Evolutionary conservation across 345 rosid genomes (phyloP).

Genomic region (Crucihimalaya himalaica): DNA sequence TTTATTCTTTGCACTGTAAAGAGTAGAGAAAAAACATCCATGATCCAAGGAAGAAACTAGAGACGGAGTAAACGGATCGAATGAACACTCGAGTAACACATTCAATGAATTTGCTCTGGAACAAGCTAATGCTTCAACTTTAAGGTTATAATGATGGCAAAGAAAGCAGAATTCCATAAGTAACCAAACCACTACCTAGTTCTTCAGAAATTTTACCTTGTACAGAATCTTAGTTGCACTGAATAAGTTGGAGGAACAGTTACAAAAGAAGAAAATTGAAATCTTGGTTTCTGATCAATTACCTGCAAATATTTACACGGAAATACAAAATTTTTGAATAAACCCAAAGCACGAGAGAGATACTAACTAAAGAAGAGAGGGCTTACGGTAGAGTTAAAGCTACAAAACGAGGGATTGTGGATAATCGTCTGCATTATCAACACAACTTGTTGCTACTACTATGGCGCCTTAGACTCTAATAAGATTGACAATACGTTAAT

Average conservation of each 20-base stretch:
- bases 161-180: too few relatives aligned
- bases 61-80: not conserved
- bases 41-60: not conserved
- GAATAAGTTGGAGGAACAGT: constrained; percentile 34
- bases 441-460: not conserved
- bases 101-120: not conserved
- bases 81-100: not conserved
- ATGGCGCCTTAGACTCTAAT: not conserved
- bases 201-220: constrained; percentile 12
- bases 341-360: not conserved
- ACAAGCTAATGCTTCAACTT: not conserved
- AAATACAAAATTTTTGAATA: not conserved
- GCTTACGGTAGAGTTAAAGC: constrained; percentile 29
- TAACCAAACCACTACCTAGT: too few relatives aligned
- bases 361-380: not conserved
- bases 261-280: constrained; percentile 39
- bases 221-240: not conserved
- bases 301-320: too few relatives aligned
- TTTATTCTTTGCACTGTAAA: constrained; percentile 46
- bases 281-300: constrained; percentile 34
- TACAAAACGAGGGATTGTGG: constrained; percentile 26
- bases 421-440: constrained; percentile 34
- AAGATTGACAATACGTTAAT: too few relatives aligned
- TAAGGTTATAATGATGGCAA: too few relatives aligned
- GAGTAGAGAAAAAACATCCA: not conserved